phyloP scores from a whole-genome alignment of 2,329 filamentous ascomycete species.

The Chalara sp. region DNA sequence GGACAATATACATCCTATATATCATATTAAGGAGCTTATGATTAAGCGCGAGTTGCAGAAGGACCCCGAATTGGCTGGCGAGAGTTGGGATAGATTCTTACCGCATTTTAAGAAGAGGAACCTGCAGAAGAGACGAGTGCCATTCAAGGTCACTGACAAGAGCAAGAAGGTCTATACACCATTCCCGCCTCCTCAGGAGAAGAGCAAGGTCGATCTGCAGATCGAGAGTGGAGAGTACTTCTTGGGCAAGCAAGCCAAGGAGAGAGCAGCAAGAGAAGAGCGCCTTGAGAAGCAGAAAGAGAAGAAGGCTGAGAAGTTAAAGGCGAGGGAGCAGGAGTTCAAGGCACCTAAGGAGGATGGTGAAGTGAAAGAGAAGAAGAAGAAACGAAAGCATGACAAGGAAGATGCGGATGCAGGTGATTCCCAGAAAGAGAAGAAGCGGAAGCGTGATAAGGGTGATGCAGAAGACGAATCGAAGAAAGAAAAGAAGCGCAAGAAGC shows the following conservation, averaged over 20 bases:
- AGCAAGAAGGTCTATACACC: constrained; percentile 90
- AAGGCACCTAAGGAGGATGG: constrained; percentile 74
- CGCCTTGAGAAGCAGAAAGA: constrained; percentile 76
- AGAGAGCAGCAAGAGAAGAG: constrained; percentile 71
- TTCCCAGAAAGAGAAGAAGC: constrained; percentile 20
- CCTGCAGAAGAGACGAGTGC: constrained; percentile 74
- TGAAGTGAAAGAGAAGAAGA: constrained; percentile 47
- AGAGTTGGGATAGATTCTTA: constrained; percentile 93
- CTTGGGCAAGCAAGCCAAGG: constrained; percentile 85
- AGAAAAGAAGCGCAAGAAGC: constrained; percentile 7
- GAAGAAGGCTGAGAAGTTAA: constrained; percentile 83
- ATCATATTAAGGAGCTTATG: constrained; percentile 94
- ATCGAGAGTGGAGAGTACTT: constrained; percentile 99
- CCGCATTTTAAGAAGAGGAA: constrained; percentile 96
- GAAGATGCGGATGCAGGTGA: constrained; percentile 14
- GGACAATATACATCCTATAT: constrained; percentile 83
- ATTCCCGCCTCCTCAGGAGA: constrained; percentile 93
- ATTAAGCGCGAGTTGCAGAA: constrained; percentile 89
- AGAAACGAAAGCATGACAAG: constrained; percentile 28
- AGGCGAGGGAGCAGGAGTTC: constrained; percentile 79
- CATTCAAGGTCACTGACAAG: constrained; percentile 87
- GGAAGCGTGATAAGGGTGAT: constrained; percentile 6
- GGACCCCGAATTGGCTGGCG: constrained; percentile 75
- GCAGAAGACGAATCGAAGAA: constrained; percentile 10
- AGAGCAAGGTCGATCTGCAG: constrained; percentile 97